Base-by-base conservation (phyloP, 331 rosid genomes). In the Stylosanthes scabra region DNA sequence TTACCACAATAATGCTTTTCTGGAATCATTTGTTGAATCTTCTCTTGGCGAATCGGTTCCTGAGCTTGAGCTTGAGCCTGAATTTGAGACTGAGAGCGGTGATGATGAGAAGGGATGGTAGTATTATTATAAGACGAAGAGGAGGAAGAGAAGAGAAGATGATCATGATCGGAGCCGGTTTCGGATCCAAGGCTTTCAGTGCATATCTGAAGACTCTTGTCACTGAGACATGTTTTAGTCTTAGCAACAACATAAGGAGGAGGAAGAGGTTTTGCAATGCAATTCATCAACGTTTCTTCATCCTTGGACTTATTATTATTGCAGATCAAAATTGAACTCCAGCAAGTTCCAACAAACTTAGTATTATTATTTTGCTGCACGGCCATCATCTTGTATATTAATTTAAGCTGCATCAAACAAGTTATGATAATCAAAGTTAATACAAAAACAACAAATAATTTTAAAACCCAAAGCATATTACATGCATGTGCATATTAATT, bases 131-230 rank as follows among this genome's bases (percentile, higher is more conserved):
- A 20, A 20, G 25, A 31, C 3, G 39, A 34, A 34, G 7, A 34
- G 4, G 39, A 4, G 39, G 39, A 34, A 34, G 39, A 0, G 89
- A 82, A 2, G 88, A 84, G 75, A 88, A 86, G 5, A 77, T 34
- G 39, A 20, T 20, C 56, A 50, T 12, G 25, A 52, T 90, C 96
- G 27, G 96, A 88, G 49, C 97, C 96, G 5, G 96, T 87, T 72
- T 95, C 97, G 0, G 97, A 92, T 39, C 99, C 97, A 29, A 95
- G 97, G 37, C 87, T 78, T 59, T 95, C 99, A 0, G 99, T 92
- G 70, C 99, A 95, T 4, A 88, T 80, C 56, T 84, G 28, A 6
- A 95, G 89, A 65, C 99, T 90, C 16, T 80, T 84, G 25, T 81
- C 82, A 54, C 60, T 84, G 55, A 95, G 25, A 63, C 70, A 79